Base-by-base conservation (phyloP, 331 rosid species). In the Telfairia occidentalis region DNA sequence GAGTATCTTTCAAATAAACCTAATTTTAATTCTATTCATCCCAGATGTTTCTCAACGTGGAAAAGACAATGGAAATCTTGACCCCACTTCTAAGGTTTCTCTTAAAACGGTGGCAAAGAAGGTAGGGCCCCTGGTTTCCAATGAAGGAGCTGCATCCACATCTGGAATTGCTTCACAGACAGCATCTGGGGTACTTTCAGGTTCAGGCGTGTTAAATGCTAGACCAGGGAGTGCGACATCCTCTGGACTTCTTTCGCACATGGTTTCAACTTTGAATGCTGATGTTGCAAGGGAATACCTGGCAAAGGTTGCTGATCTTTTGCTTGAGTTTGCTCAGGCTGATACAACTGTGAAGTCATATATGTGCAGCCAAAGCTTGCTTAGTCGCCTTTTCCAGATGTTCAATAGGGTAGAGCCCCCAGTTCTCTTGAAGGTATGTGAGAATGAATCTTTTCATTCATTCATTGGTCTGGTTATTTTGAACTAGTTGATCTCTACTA, bases 321-420 rank as follows among this genome's bases (percentile, higher is more conserved):
- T 95, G 77, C 99, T 95, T 79, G 96, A 92, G 86, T 95, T 95
- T 90, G 92, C 99, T 29, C 93, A 87, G 79, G 99, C 97, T 16
- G 99, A 95, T 83, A 92, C 99, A 34, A 87, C 90, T 40, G 99
- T 95, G 71, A 95, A 95, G 81, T 90, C 90, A 69, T 87, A 69
- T 66, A 95, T 92, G 99, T 95, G 99, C 65, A 92, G 97, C 86
- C 99, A 90, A 85, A 95, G 97, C 83, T 89, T 95, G 96, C 97
- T 95, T 78, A 89, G 91, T 85, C 97, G 99, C 67, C 99, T 95
- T 86, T 91, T 95, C 77, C 96, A 92, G 90, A 95, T 95, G 99
- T 95, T 95, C 84, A 92, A 90, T 78, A 95, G 97, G 85, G 97
- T 95, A 73, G 97, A 95, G 81, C 97, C 99, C 72, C 94, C 92